A percentile compares a stretch with the other conserved stretches of the same genome.
These are phyloP conservation scores for Eucalyptus sp. DNA, from an alignment of 345 rosid species.

Conservation along the genomic window DNA sequence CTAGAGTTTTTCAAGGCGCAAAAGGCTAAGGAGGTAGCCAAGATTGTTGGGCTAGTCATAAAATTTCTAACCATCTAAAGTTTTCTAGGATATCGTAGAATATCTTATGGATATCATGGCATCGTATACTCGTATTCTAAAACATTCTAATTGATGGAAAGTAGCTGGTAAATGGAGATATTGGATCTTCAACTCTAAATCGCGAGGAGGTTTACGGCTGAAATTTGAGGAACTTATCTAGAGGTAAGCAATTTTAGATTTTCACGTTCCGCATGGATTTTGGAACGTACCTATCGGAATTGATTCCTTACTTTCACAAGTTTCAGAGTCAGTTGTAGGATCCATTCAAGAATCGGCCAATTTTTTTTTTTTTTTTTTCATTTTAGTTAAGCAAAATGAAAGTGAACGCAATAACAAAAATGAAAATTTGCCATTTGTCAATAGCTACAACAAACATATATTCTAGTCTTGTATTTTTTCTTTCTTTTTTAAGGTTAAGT, in stretches of 20 bases:
- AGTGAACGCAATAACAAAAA: too few species aligned
- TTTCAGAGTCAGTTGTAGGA: accelerated
- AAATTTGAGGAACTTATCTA: too few species aligned
- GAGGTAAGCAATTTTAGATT: not conserved
- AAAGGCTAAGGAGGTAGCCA: not conserved
- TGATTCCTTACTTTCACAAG: accelerated
- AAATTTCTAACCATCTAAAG: not conserved
- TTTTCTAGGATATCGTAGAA: not conserved
- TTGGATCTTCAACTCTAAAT: not conserved
- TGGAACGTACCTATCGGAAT: accelerated
- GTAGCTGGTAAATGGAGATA: not conserved
- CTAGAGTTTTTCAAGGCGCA: not conserved
- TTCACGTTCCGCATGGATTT: too few species aligned
- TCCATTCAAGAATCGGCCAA: accelerated
- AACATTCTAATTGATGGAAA: not conserved
- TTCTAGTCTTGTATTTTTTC: not conserved
- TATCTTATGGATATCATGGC: not conserved
- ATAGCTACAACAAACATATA: not conserved
- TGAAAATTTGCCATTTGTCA: not conserved
- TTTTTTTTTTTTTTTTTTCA: too few species aligned
- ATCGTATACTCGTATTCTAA: not conserved
- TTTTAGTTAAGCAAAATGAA: not conserved
- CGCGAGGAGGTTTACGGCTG: not conserved
- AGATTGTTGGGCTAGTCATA: not conserved
- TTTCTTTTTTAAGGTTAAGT: not conserved